A percentile compares a stretch with the other conserved stretches of the same genome.
phyloP scores from a whole-genome alignment of 495 filamentous ascomycete species.

The Hypoxylon trugodes region DNA sequence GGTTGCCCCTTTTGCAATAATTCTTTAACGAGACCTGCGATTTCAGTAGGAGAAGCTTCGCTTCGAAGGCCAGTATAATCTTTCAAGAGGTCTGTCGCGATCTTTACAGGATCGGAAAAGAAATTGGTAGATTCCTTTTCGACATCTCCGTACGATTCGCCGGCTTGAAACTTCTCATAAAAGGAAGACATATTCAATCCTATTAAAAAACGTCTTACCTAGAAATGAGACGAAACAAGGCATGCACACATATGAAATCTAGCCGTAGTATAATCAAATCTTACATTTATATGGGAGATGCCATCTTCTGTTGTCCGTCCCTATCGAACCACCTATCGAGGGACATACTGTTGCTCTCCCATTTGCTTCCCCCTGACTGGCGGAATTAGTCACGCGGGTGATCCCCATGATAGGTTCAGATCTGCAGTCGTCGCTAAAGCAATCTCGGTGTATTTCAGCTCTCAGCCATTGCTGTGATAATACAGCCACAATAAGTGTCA shows the following conservation, averaged over 20 bases:
- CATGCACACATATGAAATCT: not conserved
- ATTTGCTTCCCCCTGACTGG: not conserved
- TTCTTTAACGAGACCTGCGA: slow-evolving; percentile 39
- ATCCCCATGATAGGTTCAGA: not conserved
- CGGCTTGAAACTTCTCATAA: slow-evolving; percentile 34
- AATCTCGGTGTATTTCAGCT: not conserved
- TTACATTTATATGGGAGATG: slow-evolving; percentile 4
- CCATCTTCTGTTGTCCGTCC: too few relatives aligned
- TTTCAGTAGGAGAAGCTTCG: slow-evolving; percentile 36
- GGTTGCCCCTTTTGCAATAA: slow-evolving; percentile 41
- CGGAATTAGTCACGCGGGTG: not conserved
- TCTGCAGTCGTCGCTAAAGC: not conserved
- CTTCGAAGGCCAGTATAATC: slow-evolving; percentile 35
- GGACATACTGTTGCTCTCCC: not conserved
- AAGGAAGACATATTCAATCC: slow-evolving; percentile 22
- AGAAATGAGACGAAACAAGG: not conserved
- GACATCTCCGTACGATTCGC: slow-evolving; percentile 34
- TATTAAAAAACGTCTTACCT: not conserved
- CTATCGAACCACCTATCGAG: not conserved
- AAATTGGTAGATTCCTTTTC: slow-evolving; percentile 33
- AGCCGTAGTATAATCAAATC: not conserved
- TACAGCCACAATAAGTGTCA: not conserved
- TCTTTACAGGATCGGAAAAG: slow-evolving; percentile 40
- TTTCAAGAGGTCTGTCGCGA: slow-evolving; percentile 42
- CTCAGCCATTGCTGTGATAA: not conserved